Conservation (phyloP, 192 early-diverging fungal genomes). For the Coemansia erecta region DNA sequence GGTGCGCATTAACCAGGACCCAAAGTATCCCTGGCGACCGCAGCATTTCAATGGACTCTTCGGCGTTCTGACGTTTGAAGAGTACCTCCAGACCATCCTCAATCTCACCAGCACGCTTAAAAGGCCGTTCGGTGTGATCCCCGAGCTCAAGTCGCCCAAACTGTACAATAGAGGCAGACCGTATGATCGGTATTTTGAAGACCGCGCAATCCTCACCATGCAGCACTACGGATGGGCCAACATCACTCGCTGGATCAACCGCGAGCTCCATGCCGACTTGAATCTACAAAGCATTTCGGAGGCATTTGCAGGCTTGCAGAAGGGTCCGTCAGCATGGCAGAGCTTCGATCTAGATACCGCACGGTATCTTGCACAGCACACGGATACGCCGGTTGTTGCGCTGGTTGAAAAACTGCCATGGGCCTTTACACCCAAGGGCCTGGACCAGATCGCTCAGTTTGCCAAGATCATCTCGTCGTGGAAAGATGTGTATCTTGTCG, state of each 20-base stretch:
- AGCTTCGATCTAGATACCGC: conserved; percentile 51
- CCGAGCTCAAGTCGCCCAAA: conserved; percentile 50
- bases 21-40: conserved; percentile 28
- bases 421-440: conserved; percentile 36
- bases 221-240: conserved; percentile 42
- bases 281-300: neutral
- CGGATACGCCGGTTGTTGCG: conserved; percentile 25
- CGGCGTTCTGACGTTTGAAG: conserved; percentile 44
- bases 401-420: conserved; percentile 33
- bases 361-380: conserved; percentile 31
- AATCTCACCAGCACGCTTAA: conserved; percentile 30
- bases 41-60: conserved; percentile 45
- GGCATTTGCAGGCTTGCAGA: too few species aligned
- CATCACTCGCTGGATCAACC: conserved; percentile 17
- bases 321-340: conserved; percentile 41
- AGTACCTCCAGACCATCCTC: conserved; percentile 44
- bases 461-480: conserved; percentile 43
- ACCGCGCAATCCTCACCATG: conserved; percentile 40
- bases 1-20: conserved; percentile 35
- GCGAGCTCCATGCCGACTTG: conserved; percentile 19
- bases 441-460: conserved; percentile 30
- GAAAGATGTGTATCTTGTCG: conserved; percentile 50
- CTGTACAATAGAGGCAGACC: conserved; percentile 32
- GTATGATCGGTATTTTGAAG: conserved; percentile 47
- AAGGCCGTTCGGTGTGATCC: conserved; percentile 43